Base-by-base conservation (phyloP, 2,329 filamentous ascomycete genomes). In the Beauveria caledonica region DNA sequence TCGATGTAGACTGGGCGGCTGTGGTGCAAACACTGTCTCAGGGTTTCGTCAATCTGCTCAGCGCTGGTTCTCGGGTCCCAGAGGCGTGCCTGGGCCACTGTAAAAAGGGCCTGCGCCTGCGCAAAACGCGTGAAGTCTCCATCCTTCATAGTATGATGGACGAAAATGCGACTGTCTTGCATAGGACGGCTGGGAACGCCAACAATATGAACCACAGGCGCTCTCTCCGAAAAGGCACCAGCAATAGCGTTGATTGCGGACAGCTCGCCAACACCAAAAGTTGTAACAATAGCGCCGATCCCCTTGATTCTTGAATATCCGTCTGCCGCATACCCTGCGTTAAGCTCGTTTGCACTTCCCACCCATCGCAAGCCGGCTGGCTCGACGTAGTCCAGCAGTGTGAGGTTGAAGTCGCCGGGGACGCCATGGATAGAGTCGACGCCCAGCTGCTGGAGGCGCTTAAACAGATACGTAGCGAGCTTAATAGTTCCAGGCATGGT, bases 401-500 rank as follows among this genome's bases (percentile, higher is more conserved):
- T 68, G 13, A 76, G 72, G 46, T 76, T 75, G 66, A 70, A 76
- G 64, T 76, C 74, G 53, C 76, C 76, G 1, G 76, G 76, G 1
- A 82, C 76, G 19, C 80, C 80, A 60, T 79, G 78, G 51, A 87
- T 70, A 10, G 82, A 82, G 27, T 76, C 73, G 33, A 87, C 77
- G 40, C 84, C 84, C 13, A 87, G 73, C 66, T 87, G 78, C 62
- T 78, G 73, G 15, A 87, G 74, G 50, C 85, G 76, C 39, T 73
- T 77, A 66, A 86, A 86, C 65, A 88, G 77, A 64, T 87, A 87
- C 65, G 85, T 79, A 49, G 81, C 80, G 55, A 85, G 77, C 61
- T 82, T 79, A 33, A 64, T 46, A 2, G 61, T 63, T 23, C 54
- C 13, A 3, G 42, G 78, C 62, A 61, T 54, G 13, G 46, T 56